These are phyloP conservation scores for Candida dendrica DNA, from an alignment of 805 yeast genomes.

Conservation along the genomic window DNA sequence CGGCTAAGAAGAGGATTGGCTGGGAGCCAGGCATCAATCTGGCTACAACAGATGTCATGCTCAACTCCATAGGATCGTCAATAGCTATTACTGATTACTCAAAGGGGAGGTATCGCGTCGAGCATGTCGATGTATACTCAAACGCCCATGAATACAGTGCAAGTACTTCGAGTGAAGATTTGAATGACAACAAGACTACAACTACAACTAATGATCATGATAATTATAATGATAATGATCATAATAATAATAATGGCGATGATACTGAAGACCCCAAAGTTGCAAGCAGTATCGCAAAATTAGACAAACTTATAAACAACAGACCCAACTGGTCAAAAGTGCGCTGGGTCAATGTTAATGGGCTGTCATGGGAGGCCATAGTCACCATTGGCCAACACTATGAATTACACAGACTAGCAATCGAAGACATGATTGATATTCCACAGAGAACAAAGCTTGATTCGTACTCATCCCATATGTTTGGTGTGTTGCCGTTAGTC, in stretches of 20 bases:
- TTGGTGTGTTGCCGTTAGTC: slow-evolving; percentile 47
- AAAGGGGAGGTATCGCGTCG: slow-evolving; percentile 34
- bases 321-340: slow-evolving; percentile 44
- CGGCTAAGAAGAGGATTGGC: slow-evolving; percentile 34
- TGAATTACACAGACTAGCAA: slow-evolving; percentile 44
- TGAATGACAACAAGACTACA: neutral
- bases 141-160: slow-evolving; percentile 7
- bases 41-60: slow-evolving; percentile 40
- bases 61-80: slow-evolving; percentile 46
- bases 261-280: slow-evolving; percentile 2
- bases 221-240: slow-evolving; percentile 1
- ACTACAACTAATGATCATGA: slow-evolving; percentile 1
- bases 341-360: slow-evolving; percentile 52
- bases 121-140: slow-evolving; percentile 32
- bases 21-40: slow-evolving; percentile 59
- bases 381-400: slow-evolving; percentile 36
- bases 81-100: slow-evolving; percentile 49
- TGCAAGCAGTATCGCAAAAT: slow-evolving; percentile 17
- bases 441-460: slow-evolving; percentile 57
- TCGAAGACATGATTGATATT: slow-evolving; percentile 57
- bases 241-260: slow-evolving; percentile 1
- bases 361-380: slow-evolving; percentile 56
- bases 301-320: slow-evolving; percentile 23
- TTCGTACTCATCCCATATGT: slow-evolving; percentile 42
- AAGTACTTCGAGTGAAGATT: no score